Evolutionary conservation across 495 filamentous ascomycete genomes (phyloP), one percentile per base, ranked within the genome.

Genomic region (Penicillium arizonense): DNA sequence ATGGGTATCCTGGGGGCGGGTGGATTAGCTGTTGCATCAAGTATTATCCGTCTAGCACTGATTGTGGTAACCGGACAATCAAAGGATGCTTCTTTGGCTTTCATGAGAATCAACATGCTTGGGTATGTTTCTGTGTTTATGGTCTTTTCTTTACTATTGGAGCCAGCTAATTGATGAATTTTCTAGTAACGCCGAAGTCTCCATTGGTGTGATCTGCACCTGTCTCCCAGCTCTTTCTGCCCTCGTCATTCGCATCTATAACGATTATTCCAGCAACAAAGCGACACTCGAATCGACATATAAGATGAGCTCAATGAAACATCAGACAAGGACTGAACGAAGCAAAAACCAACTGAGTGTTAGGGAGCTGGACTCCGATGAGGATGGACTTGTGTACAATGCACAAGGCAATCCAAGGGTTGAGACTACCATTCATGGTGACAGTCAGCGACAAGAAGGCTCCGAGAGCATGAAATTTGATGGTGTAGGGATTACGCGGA

Each of bases 161-260:
- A 30, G 7, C 30, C 12, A 34, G 1, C 30, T 30, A 26, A 24
- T 40, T 37, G 18, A 46, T 32, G 3, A 5, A 3, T 32, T 14
- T 23, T 21, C 6, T 37, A 73, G 70, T 21, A 71, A 70, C 33
- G 71, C 69, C 26, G 71, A 75, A 59, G 54, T 69, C 38, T 61
- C 67, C 26, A 67, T 75, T 48, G 72, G 70, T 11, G 53, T 75
- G 9, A 68, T 75, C 46, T 72, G 70, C 43, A 69, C 70, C 44
- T 72, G 70, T 49, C 64, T 73, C 14, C 72, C 72, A 10, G 63
- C 69, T 21, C 53, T 75, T 36, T 70, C 64, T 2, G 69, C 62
- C 10, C 56, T 69, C 37, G 13, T 65, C 32, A 52, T 44, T 12
- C 57, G 53, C n/a, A 30, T 56, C 33, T 46, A 50, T 26, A 46